Conservation (phyloP, 345 rosid genomes). For the Salix brachista region DNA sequence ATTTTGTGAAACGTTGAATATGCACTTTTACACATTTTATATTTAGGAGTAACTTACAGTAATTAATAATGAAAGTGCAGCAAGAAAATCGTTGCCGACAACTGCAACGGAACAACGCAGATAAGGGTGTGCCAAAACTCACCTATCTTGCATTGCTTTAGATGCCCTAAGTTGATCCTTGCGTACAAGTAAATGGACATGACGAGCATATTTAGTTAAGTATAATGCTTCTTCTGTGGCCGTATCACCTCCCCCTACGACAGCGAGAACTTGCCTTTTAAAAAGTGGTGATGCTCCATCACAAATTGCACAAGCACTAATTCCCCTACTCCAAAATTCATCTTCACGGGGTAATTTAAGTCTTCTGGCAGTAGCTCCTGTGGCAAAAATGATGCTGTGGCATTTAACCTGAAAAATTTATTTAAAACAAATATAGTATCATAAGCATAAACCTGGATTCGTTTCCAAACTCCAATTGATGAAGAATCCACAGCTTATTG, state of each 20-base stretch:
- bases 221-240: conserved; percentile 95
- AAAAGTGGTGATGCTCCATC: conserved; percentile 98
- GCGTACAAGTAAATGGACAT: conserved; percentile 96
- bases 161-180: conserved; percentile 83
- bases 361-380: conserved; percentile 92
- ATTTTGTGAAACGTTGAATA: neutral
- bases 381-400: conserved; percentile 74
- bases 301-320: conserved; percentile 97
- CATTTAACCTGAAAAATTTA: conserved; percentile 63
- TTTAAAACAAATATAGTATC: neutral
- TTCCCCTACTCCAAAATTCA: conserved; percentile 98
- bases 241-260: conserved; percentile 99
- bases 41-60: neutral
- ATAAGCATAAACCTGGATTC: neutral
- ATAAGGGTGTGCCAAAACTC: conserved; percentile 25
- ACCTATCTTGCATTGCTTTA: conserved; percentile 99
- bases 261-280: conserved; percentile 92
- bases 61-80: neutral
- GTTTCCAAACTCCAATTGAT: neutral
- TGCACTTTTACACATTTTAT: too few species aligned
- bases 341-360: conserved; percentile 83
- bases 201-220: conserved; percentile 90
- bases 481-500: neutral
- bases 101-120: neutral
- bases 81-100: neutral